Evolutionary conservation across 202 grass and related monocot genomes (phyloP).

Genomic region (Hordeum pubiflorum): DNA sequence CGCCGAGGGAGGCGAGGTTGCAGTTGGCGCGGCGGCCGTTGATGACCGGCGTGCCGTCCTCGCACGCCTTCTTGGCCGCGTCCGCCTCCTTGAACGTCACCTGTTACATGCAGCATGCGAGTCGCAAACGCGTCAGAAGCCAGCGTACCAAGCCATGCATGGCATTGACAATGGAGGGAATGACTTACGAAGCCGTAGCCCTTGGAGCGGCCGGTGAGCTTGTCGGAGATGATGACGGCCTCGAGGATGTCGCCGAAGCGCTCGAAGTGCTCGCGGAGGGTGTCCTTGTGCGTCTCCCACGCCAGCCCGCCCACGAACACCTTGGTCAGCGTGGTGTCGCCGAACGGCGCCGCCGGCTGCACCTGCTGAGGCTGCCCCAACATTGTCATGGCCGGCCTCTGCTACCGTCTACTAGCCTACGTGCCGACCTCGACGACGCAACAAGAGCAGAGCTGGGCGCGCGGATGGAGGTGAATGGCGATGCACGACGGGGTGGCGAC

Average conservation of each 20-base stretch:
- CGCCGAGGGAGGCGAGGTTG: conserved; percentile 90
- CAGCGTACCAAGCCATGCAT: not conserved
- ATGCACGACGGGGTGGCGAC: conserved; percentile 9
- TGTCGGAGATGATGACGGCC: conserved; percentile 98
- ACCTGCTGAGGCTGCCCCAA: not conserved
- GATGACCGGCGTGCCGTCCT: conserved; percentile 76
- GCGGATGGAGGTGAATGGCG: not conserved
- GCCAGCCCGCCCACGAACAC: conserved; percentile 96
- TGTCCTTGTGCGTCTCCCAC: conserved; percentile 97
- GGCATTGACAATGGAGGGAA: too few relatives aligned
- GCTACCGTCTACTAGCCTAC: not conserved
- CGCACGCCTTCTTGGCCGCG: conserved; percentile 88
- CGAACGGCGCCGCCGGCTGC: conserved; percentile 47
- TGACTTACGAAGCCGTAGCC: conserved; percentile 85
- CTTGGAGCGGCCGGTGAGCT: conserved; percentile 97
- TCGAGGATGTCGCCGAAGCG: conserved; percentile 90
- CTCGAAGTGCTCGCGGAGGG: conserved; percentile 92
- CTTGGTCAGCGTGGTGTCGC: conserved; percentile 92
- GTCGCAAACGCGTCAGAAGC: not conserved
- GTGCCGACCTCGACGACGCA: conserved; percentile 16
- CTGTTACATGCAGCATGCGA: conserved; percentile 12
- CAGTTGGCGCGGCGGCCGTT: conserved; percentile 90
- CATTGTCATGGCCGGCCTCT: conserved; percentile 33
- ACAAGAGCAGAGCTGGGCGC: not conserved
- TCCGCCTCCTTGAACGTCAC: conserved; percentile 97